Evolutionary conservation across 2,329 filamentous ascomycete genomes (phyloP), one percentile per base, ranked within the genome.

Genomic region (Didymella pinodella): DNA sequence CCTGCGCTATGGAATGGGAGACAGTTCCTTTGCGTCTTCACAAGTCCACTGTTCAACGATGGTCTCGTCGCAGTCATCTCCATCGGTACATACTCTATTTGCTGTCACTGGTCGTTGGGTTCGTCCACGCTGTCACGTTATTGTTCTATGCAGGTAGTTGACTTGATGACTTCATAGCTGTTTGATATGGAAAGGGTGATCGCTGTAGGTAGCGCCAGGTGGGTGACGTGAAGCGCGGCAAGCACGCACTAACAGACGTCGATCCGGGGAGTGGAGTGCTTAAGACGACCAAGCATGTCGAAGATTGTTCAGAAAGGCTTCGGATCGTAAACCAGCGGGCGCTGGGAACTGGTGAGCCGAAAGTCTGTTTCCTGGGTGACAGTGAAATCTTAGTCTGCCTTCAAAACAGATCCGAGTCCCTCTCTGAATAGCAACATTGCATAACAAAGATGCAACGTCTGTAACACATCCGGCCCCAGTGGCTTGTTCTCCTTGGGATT

Each of bases 401-500:
- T 48, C 14, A 54, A 26, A 11, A 54, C 40, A 10, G 12, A 18
- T 22, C 8, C 51, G 14, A 54, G 4, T n/a, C 44, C 51, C n/a
- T 54, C 51, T 8, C 12, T 41, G 26, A 54, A 54, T n/a, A 48
- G 14, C 20, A 48, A 22, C 25, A 34, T 41, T 8, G 51, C 47
- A 38, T 62, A 62, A 51, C 47, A 56, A 5, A 52, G 16, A 32
- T 62, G 54, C 4, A 62, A 10, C 1, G 47, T 48, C 51, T 52
- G 40, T 11, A 58, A 28, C 7, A 52, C 2, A 1, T 25, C 51
- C 4, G 50, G 50, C 4, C 22, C 38, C 14, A 62, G 20, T 28
- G 28, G 54, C 47, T 55, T 58, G 14, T 62, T 36, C 28, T 58
- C 51, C 22, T 20, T 55, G 10, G 59, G 59, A 38, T 62, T 58